These are phyloP conservation scores for Candida succiphila DNA, from an alignment of 805 yeast species.

Conservation along the genomic window DNA sequence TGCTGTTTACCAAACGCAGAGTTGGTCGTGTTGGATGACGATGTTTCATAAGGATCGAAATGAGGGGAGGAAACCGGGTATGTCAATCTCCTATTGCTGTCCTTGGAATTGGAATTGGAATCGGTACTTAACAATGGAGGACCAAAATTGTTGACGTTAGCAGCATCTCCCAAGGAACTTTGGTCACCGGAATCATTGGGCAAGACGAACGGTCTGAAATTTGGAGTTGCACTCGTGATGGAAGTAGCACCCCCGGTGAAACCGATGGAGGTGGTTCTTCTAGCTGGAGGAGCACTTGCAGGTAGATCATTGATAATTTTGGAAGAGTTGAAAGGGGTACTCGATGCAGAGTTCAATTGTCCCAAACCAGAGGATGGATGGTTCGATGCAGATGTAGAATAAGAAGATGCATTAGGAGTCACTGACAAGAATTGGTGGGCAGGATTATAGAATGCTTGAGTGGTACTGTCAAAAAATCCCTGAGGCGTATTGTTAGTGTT, in stretches of 20 bases:
- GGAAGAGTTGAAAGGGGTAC: constrained; percentile 13
- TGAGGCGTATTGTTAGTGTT: constrained; percentile 4
- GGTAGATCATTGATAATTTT: constrained; percentile 5
- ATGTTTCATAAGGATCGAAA: too few species aligned
- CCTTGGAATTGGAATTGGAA: constrained; percentile 18
- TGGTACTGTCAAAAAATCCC: constrained; percentile 1
- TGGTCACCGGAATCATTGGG: too few species aligned
- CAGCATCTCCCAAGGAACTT: constrained; percentile 3
- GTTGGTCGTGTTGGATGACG: too few species aligned
- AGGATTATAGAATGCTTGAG: constrained; percentile 1
- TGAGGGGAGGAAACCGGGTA: constrained; percentile 14
- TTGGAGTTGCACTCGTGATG: constrained; percentile 6
- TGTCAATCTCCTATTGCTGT: constrained; percentile 33
- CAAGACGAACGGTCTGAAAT: constrained; percentile 12
- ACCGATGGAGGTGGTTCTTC: constrained; percentile 12
- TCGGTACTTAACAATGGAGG: constrained; percentile 15
- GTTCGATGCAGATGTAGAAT: constrained; percentile 1
- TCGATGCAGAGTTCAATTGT: constrained; percentile 8
- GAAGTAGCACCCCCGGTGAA: constrained; percentile 12
- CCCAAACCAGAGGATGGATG: constrained; percentile 13
- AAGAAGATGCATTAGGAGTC: not conserved
- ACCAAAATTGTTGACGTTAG: constrained; percentile 5
- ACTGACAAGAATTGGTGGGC: constrained; percentile 1
- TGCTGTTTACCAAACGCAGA: too few species aligned
- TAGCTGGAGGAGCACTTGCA: constrained; percentile 12